These are phyloP conservation scores for Solanum tarijense DNA, from an alignment of 257 asterid species.

Conservation along the genomic window DNA sequence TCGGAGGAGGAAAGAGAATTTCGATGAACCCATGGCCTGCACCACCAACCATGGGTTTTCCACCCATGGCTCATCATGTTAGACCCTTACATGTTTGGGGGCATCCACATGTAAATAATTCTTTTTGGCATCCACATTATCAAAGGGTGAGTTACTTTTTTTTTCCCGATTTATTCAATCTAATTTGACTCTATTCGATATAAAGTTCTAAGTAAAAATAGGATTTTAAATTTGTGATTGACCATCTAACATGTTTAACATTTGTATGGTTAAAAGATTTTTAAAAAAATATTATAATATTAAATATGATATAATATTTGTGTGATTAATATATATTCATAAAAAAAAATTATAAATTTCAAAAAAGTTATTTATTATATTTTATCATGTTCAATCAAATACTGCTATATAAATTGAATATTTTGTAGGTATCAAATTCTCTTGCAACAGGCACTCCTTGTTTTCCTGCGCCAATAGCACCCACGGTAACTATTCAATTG, in stretches of 20 bases:
- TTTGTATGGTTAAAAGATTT: neutral
- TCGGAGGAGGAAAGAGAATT: conserved; percentile 31
- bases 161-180: accelerated
- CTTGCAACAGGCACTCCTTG: conserved; percentile 24
- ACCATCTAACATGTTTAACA: neutral
- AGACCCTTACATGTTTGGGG: conserved; percentile 95
- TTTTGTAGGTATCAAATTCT: neutral
- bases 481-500: conserved; percentile 24
- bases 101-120: conserved; percentile 57
- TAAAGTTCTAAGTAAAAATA: neutral
- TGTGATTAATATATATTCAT: neutral
- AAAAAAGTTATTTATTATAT: no score
- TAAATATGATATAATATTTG: neutral
- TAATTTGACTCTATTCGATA: neutral
- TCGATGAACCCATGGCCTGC: conserved; percentile 33
- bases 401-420: no score
- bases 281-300: neutral
- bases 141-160: conserved; percentile 32
- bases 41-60: conserved; percentile 68
- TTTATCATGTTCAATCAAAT: no score
- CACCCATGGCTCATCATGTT: conserved; percentile 30
- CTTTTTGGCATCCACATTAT: conserved; percentile 51
- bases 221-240: neutral
- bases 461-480: conserved; percentile 32
- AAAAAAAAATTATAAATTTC: neutral